Evolutionary conservation across 2,329 filamentous ascomycete genomes (phyloP), one percentile per base, ranked within the genome.

Genomic region (Talaromyces sp.): DNA sequence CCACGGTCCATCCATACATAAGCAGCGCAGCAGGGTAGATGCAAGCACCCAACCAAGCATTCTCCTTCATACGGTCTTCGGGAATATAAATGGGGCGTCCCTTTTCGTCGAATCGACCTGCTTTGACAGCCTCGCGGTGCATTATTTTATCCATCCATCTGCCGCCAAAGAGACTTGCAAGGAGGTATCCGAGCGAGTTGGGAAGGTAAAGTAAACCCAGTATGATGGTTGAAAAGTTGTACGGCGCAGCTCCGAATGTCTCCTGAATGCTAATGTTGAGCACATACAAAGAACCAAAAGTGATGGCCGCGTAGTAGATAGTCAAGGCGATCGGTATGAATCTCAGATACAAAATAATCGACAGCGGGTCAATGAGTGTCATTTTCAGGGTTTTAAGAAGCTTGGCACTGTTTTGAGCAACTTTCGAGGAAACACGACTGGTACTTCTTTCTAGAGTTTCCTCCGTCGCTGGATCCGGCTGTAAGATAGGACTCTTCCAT

Each of bases 61-160:
- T 95, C 73, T 94, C 90, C 50, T 88, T 83, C 86, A 95, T 91
- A 13, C 92, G 85, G 75, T 96, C 92, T 77, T 95, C 92, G 0
- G 92, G 92, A 2, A 87, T 81, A 72, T 87, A 90, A 10, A 91
- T 79, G 22, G 92, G 80, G 66, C 84, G 85, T 14, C 90, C 91
- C 43, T 85, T 77, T 41, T 83, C 84, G 69, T 92, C 90, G 70
- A 89, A 90, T 27, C 90, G 82, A 13, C 86, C 86, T 0, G 89
- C 90, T 68, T 84, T 88, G n/a, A 79, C 80, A 0, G 92, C 92
- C 75, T 92, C 89, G 22, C 90, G 85, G 37, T 86, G 83, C 92
- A 95, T 95, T 76, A 95, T 94, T 19, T 77, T 78, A 74, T 96
- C 92, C 70, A 91, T 89, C 92, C 91, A 95, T 49, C 82, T 83